Conservation (phyloP, 2,329 filamentous ascomycete genomes). For the Colletotrichum navitas region DNA sequence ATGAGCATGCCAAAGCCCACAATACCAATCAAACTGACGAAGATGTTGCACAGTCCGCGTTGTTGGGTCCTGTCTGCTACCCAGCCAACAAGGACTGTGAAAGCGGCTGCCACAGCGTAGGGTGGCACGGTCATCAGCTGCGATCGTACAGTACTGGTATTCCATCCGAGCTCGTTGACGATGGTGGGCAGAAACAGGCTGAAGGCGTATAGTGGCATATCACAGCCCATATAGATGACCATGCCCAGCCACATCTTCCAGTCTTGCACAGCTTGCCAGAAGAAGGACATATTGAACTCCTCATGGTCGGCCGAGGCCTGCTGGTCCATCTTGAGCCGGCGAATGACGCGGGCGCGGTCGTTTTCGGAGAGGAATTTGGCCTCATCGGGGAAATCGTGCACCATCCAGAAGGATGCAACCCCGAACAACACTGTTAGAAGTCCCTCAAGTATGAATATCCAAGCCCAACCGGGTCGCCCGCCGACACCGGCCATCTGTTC, state of each 20-base stretch:
- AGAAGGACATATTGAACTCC: slow-evolving; percentile 78
- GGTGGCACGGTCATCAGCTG: slow-evolving; percentile 83
- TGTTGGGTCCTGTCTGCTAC: slow-evolving; percentile 80
- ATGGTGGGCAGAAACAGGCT: slow-evolving; percentile 72
- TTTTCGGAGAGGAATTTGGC: slow-evolving; percentile 78
- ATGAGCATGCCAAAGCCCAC: slow-evolving; percentile 85
- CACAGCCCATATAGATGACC: slow-evolving; percentile 81
- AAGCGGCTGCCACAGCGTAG: slow-evolving; percentile 76
- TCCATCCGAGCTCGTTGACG: slow-evolving; percentile 35
- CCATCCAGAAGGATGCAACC: slow-evolving; percentile 78
- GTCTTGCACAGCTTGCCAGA: slow-evolving; percentile 80
- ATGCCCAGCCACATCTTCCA: slow-evolving; percentile 87
- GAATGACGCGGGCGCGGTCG: slow-evolving; percentile 79
- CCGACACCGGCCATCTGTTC: slow-evolving; percentile 75
- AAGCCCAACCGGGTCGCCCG: slow-evolving; percentile 69
- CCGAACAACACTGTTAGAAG: slow-evolving; percentile 78
- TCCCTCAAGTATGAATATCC: slow-evolving; percentile 79
- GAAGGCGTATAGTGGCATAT: slow-evolving; percentile 81
- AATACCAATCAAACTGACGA: slow-evolving; percentile 77
- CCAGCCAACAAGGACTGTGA: slow-evolving; percentile 79
- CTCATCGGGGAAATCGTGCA: slow-evolving; percentile 85
- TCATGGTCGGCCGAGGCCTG: slow-evolving; percentile 83
- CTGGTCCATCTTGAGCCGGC: slow-evolving; percentile 76
- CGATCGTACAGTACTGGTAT: slow-evolving; percentile 65
- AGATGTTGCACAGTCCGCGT: slow-evolving; percentile 85